Percentiles rank a stretch among this genome's conserved stretches.
These are phyloP conservation scores for Diaporthe sp. DNA, from an alignment of 2,329 filamentous ascomycete genomes.

Conservation along the genomic window DNA sequence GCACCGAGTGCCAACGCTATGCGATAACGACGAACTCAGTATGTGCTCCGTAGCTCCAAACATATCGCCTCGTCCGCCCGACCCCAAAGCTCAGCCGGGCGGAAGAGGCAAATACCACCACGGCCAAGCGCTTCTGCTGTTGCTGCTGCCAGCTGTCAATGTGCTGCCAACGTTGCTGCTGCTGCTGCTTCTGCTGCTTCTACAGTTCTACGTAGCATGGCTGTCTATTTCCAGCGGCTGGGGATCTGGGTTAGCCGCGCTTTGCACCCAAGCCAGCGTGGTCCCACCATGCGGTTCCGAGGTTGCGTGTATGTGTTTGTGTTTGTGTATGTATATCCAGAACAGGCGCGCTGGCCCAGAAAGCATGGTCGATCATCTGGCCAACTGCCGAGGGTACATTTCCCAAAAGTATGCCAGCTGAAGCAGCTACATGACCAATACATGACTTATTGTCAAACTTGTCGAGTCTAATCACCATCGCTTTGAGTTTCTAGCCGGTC, in stretches of 20 bases:
- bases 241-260: constrained; percentile 12
- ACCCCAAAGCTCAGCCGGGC: neutral
- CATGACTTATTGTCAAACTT: constrained; percentile 35
- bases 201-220: neutral
- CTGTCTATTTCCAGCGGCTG: neutral
- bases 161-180: neutral
- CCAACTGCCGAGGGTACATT: constrained; percentile 31
- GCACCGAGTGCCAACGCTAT: neutral
- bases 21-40: constrained; percentile 28
- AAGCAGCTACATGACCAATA: constrained; percentile 34
- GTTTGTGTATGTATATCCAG: neutral
- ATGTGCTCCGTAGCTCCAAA: constrained; percentile 32
- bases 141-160: neutral
- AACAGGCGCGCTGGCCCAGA: constrained; percentile 10
- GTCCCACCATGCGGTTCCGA: neutral
- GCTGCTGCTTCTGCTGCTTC: neutral
- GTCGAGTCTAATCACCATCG: constrained; percentile 34
- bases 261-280: constrained; percentile 17
- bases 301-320: neutral
- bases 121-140: neutral
- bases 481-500: constrained; percentile 34
- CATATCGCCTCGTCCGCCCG: neutral
- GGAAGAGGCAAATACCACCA: constrained; percentile 3
- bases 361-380: constrained; percentile 10
- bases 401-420: constrained; percentile 22